phyloP scores from a whole-genome alignment of 2,329 filamentous ascomycete genomes.

The Fusarium scirpi region DNA sequence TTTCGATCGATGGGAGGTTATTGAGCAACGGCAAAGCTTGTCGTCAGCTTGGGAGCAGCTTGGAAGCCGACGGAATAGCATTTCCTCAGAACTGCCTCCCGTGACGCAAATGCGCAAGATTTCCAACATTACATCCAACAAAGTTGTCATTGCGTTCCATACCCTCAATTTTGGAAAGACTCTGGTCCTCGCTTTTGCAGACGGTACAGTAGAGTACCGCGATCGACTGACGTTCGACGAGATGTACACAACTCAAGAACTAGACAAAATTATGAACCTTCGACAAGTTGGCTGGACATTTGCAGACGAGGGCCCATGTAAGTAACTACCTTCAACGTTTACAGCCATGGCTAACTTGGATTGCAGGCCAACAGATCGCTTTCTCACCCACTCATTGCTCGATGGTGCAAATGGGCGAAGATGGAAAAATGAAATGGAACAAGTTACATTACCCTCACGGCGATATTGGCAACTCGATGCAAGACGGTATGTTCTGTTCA shows the following conservation, averaged over 20 bases:
- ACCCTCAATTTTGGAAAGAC: constrained; percentile 77
- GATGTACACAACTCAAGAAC: constrained; percentile 72
- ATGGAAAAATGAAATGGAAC: constrained; percentile 70
- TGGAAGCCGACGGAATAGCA: constrained; percentile 69
- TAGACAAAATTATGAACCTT: constrained; percentile 75
- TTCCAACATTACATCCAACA: constrained; percentile 76
- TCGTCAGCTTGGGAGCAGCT: constrained; percentile 84
- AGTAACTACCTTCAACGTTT: constrained; percentile 40
- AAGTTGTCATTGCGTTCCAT: constrained; percentile 76
- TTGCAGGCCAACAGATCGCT: constrained; percentile 67
- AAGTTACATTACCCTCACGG: constrained; percentile 62
- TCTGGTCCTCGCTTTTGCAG: constrained; percentile 79
- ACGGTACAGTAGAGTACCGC: constrained; percentile 84
- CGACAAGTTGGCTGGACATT: constrained; percentile 84
- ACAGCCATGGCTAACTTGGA: constrained; percentile 26
- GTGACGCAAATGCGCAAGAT: constrained; percentile 68
- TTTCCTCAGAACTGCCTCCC: constrained; percentile 51
- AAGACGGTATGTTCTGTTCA: constrained; percentile 58
- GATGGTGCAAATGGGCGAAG: constrained; percentile 68
- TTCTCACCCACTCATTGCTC: constrained; percentile 72
- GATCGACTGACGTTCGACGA: constrained; percentile 79
- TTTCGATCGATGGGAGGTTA: constrained; percentile 84
- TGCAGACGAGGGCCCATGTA: constrained; percentile 73
- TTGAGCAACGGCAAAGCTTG: constrained; percentile 74
- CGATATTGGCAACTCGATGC: constrained; percentile 61